Base-by-base conservation (phyloP, 108 stramenopile species). In the Aurantiochytrium sp. region DNA sequence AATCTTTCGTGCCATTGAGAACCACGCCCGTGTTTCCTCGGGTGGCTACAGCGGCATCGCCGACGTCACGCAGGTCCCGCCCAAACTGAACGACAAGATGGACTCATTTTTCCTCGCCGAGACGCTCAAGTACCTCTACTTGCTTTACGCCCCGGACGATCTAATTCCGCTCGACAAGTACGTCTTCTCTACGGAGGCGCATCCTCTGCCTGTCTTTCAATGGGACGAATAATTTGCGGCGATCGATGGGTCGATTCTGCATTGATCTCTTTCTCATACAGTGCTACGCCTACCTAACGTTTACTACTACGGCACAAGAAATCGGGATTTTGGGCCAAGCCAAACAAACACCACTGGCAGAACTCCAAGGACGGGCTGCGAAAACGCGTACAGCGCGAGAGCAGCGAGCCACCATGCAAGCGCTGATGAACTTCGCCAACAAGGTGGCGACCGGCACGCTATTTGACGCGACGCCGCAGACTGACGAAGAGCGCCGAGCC, bases 111-210 rank as follows among this genome's bases (percentile, higher is more conserved):
- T 99, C 89, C 93, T 98, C 25, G 96, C 95, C 60, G 98, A 99
- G 92, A 99, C 98, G 21, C 92, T 99, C 60, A 99, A 95, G 90
- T 94, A 99, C 89, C 95, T 98, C 60, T 98, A 96, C 90, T 91
- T 99, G 29, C 93, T 96, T 23, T 98, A 98, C 29, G 87, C 90
- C 57, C 94, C 95, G n/a, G 92, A 94, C 16, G 93, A 96, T 44
- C 44, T 87, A 5, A 4, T 94, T 12, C 88, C 91, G 18, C 93
- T 94, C 49, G 87, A 89, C 49, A 35, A 91, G 12, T 96, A 95
- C 94, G 93, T 98, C 19, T 97, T 99, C 88, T 97, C 97, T 55
- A 99, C 98, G 5, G 98, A 99, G 93, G 98, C 98, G 8, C 98
- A 99, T 89, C 97, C 97, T 5, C 92, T 98, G 19, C 88, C 90